Evolutionary conservation across 352 stramenopile species (phyloP), one percentile per base, ranked within the genome.

Genomic region (Globisporangium orthogonon): DNA sequence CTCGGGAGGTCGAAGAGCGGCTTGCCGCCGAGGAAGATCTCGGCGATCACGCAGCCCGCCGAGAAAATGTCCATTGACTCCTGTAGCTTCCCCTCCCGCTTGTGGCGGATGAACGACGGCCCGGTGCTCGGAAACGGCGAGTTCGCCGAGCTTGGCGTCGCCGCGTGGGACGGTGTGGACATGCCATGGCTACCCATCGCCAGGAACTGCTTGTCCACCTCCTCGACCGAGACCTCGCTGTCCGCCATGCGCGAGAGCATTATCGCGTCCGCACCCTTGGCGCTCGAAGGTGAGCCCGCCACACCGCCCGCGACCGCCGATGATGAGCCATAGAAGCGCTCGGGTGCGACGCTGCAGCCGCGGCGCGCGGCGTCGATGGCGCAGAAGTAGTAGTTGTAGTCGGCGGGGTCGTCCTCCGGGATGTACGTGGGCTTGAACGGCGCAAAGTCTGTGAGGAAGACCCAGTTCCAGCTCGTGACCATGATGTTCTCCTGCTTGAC

Each of bases 11-110:
- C 96, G 48, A 99, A 89, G 14, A 98, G 80, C 39, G 89, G 86
- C 56, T 98, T 97, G 18, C 96, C 97, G 62, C 96, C 97, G 15
- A 98, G 71, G 64, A 98, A 98, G 15, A 96, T 56, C 75, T 99
- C 96, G 11, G 97, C 95, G 43, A 99, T 97, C 4, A 98, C 91
- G 73, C 97, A 99, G 10, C 97, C 97, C 10, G 96, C 79, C 43
- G 96, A 98, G 73, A 99, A 99, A 50, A 99, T 94, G 74, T 99
- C 97, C 95, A 98, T 99, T 11, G 91, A 95, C 46, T 90, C 75
- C 1, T 83, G 62, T 41, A 94, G 71, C 51, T 64, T 81, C 9
- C 84, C 80, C 62, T 91, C 78, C 5, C 76, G 72, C 47, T 74
- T 76, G 18, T 60, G 55, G 4, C 74, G 65, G 48, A 70, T 66